Base-by-base conservation (phyloP, 495 filamentous ascomycete genomes). In the Glarea lozoyensis region DNA sequence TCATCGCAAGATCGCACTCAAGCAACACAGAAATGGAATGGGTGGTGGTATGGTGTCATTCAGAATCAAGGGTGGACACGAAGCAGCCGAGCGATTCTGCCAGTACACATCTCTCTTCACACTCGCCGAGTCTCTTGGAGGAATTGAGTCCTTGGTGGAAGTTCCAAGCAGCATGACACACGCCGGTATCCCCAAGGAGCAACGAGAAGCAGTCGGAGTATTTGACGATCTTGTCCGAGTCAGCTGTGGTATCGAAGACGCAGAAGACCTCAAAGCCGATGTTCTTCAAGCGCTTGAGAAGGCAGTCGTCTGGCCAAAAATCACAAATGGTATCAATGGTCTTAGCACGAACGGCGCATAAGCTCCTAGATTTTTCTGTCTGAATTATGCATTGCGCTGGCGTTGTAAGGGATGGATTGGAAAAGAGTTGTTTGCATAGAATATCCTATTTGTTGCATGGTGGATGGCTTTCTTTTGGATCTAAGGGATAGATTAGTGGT, bases 21-120 rank as follows among this genome's bases (percentile, higher is more conserved):
- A 84, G 65, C 92, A 98, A 66, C 92, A 98, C 66, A 82, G 93
- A 48, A 72, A 92, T 51, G 93, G 87, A 38, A 81, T 97, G 76
- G 93, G 93, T 34, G 92, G 92, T 52, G 92, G 92, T 42, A 97
- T 98, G 93, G 75, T 98, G 30, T 87, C 81, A 42, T 98, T 98
- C 82, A 83, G 92, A 40, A 85, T 98, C 60, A 77, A 79, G 47
- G 92, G 93, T 39, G 92, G 92, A n/a, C 68, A 83, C 49, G 70
- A 70, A 32, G 92, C 88, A 1, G 93, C 92, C 2, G 84, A 92
- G 63, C 71, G 79, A 20, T 97, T 99, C 75, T 97, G 93, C 73
- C 77, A 93, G 63, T 68, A 72, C 34, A 94, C 87, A 34, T 77
- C 77, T 50, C 77, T 99, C 58, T 97, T 93, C 67, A 95, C 88